Evolutionary conservation across 1,284 basidiomycete genomes (phyloP).

Genomic region (Cryptococcus sp.): DNA sequence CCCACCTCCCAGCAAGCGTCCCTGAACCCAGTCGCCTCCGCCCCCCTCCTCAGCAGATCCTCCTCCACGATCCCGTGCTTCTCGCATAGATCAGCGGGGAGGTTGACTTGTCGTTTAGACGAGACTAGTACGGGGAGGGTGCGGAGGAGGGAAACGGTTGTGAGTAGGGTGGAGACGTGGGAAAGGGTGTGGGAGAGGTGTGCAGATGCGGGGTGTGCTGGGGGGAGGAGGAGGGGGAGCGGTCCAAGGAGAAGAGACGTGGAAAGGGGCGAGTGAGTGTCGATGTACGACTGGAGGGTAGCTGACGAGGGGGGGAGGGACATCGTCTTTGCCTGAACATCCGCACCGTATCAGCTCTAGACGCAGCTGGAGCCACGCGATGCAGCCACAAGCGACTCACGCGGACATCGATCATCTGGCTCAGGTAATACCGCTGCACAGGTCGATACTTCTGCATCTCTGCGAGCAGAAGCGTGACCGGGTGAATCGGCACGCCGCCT

Average conservation of each 20-base stretch:
- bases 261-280: conserved; percentile 72
- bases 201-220: conserved; percentile 55
- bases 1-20: conserved; percentile 85
- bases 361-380: neutral
- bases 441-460: conserved; percentile 56
- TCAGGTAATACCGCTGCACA: conserved; percentile 65
- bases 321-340: conserved; percentile 66
- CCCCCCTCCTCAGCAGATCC: conserved; percentile 72
- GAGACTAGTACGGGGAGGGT: conserved; percentile 71
- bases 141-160: conserved; percentile 62
- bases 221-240: conserved; percentile 65
- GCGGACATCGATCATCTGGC: conserved; percentile 78
- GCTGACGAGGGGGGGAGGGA: conserved; percentile 61
- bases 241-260: conserved; percentile 75
- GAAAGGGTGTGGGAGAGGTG: conserved; percentile 69
- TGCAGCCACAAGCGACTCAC: conserved; percentile 53
- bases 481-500: conserved; percentile 61
- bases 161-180: conserved; percentile 47
- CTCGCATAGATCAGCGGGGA: conserved; percentile 79
- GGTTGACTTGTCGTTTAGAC: conserved; percentile 64
- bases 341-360: conserved; percentile 1
- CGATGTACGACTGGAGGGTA: conserved; percentile 66
- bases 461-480: conserved; percentile 71
- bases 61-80: conserved; percentile 79
- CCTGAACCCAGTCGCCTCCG: conserved; percentile 54